Base-by-base conservation (phyloP, 139 green algal species). In the Astrephomene gubernaculifera region DNA sequence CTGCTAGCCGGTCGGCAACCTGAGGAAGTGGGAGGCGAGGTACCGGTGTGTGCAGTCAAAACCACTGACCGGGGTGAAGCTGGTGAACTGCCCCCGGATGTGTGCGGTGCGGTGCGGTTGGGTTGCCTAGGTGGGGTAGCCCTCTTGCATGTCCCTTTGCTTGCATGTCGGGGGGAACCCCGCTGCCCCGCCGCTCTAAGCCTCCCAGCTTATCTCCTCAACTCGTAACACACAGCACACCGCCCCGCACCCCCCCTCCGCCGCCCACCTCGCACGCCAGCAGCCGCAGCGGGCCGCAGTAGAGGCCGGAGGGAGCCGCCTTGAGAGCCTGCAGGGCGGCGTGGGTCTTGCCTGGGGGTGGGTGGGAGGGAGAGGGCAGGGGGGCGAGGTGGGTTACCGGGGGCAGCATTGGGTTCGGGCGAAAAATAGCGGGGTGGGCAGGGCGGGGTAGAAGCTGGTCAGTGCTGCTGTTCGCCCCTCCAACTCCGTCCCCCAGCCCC, bases 311-410 rank as follows among this genome's bases (percentile, higher is more conserved):
- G 0, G 52, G 41, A 0, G 95, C 96, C 2, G 79, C 85, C 36
- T 81, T 89, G 75, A 98, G 92, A 0, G 94, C 94, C 79, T 92
- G n/a, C 69, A 94, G 86, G 3, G 97, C 97, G 4, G 92, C 83
- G 88, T 98, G 95, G 38, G 97, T 99, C 91, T 99, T 99, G 81
- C 97, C 91, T 97, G 94, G 98, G 98, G 49, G 97, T 98, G 54
- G 96, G 95, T 22, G 96, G 96, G 41, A 65, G 27, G 39, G 74
- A 7, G 68, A 57, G 35, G 35, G n/a, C n/a, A n/a, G n/a, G n/a
- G n/a, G n/a, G n/a, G n/a, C n/a, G n/a, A n/a, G n/a, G n/a, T n/a
- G n/a, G n/a, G n/a, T n/a, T n/a, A n/a, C n/a, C n/a, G n/a, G n/a
- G n/a, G n/a, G n/a, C n/a, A n/a, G n/a, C n/a, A n/a, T n/a, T n/a